Evolutionary conservation across 1,284 basidiomycete genomes (phyloP), one percentile per base, ranked within the genome.

Genomic region (Volvariella volvacea): DNA sequence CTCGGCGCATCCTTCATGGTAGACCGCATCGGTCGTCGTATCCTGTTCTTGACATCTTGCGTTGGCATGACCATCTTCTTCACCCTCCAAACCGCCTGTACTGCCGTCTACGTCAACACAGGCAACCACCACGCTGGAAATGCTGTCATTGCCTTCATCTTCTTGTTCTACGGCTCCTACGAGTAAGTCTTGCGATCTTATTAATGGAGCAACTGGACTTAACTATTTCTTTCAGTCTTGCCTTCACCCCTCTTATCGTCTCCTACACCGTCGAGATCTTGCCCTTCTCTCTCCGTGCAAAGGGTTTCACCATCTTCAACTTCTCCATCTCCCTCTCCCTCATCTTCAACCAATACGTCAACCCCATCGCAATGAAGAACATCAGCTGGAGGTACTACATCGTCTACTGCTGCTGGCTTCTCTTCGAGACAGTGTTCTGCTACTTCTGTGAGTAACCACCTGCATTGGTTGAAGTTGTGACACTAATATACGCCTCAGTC

Each of bases 301-400:
- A 82, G 60, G 80, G 78, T 16, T 71, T 79, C 56, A 76, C 71
- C 19, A 60, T 81, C 9, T 76, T 73, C 63, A 73, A 72, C 57
- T 72, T 78, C 48, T 52, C 66, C 15, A 61, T 76, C 34, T 73
- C 73, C 6, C 49, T 73, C 3, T 71, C 76, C 0, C 57, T 78
- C 22, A 71, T 77, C 42, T 79, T 81, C 69, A 83, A 83, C 58
- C 78, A 82, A 55, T 59, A 36, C 55, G 77, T 83, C 58, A 90
- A 89, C 67, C 87, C 86, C 10, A 74, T 89, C 53, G 84, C 83
- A 22, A 68, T 82, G 39, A 63, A 63, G 4, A 55, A 60, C 30
- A 63, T 86, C 42, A 64, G 59, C 38, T 88, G 86, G 86, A 83
- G 76, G 55, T 82, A 80, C 64, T 80, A 78, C 52, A 67, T 84